Conservation (phyloP, 768 basidiomycete genomes). For the Dacryopinax primogenitus region DNA sequence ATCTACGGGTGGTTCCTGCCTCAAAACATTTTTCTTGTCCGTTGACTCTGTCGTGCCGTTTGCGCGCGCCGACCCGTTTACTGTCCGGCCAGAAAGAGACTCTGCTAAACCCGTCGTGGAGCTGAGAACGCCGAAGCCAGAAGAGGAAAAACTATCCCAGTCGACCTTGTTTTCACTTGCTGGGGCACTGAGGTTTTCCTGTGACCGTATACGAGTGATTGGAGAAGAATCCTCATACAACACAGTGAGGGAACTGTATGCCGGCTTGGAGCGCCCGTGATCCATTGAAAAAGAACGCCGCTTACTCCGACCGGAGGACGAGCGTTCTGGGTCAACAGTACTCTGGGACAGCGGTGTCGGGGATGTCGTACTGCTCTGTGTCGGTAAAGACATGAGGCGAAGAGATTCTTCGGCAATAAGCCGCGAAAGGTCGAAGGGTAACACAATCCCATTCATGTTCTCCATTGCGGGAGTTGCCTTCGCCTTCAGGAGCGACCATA, state of each 20-base stretch:
- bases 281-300: not conserved
- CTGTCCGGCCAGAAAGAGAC: not conserved
- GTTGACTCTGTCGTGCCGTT: not conserved
- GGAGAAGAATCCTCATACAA: not conserved
- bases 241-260: not conserved
- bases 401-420: not conserved
- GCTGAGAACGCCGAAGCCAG: not conserved
- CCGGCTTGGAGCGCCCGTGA: not conserved
- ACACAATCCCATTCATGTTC: not conserved
- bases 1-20: not conserved
- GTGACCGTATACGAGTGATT: not conserved
- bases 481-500: not conserved
- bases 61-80: not conserved
- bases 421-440: not conserved
- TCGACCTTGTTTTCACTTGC: not conserved
- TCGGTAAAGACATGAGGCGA: not conserved
- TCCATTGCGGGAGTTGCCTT: not conserved
- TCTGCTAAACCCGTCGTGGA: not conserved
- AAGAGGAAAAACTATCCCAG: not conserved
- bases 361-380: not conserved
- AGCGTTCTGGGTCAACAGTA: not conserved
- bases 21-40: not conserved
- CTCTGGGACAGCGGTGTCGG: not conserved
- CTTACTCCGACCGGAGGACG: not conserved
- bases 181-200: not conserved